These are phyloP conservation scores for Rusavskia elegans DNA, from an alignment of 495 filamentous ascomycete species.

Conservation along the genomic window DNA sequence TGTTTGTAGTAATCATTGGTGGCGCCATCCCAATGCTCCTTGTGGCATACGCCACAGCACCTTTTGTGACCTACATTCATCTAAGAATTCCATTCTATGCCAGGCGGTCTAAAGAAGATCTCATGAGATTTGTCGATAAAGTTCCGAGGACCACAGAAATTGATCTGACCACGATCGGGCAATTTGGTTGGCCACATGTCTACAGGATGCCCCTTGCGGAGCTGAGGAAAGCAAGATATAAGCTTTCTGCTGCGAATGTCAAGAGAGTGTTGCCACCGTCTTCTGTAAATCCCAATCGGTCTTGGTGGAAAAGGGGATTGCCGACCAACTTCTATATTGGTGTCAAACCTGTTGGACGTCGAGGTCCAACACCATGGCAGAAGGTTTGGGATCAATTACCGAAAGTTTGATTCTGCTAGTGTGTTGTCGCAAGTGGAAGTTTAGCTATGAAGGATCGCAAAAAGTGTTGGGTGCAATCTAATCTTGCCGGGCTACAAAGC, in stretches of 20 bases:
- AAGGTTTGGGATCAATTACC: conserved; percentile 7
- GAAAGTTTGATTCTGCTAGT: not conserved
- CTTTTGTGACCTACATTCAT: conserved; percentile 60
- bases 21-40: conserved; percentile 52
- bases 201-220: conserved; percentile 32
- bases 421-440: not conserved
- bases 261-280: conserved; percentile 13
- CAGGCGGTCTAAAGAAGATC: conserved; percentile 47
- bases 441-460: no score
- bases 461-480: no score
- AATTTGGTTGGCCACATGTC: conserved; percentile 38
- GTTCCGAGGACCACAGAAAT: conserved; percentile 47
- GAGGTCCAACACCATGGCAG: conserved; percentile 8
- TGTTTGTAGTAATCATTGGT: conserved; percentile 32
- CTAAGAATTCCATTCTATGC: conserved; percentile 52
- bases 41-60: conserved; percentile 44
- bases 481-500: no score
- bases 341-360: conserved; percentile 1
- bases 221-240: conserved; percentile 23
- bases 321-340: conserved; percentile 8
- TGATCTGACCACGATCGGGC: conserved; percentile 55
- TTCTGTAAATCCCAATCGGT: conserved; percentile 7
- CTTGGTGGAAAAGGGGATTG: conserved; percentile 15
- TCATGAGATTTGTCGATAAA: conserved; percentile 45
- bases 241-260: conserved; percentile 37